phyloP scores from a whole-genome alignment of 345 rosid species.

The Orychophragmus violaceus region DNA sequence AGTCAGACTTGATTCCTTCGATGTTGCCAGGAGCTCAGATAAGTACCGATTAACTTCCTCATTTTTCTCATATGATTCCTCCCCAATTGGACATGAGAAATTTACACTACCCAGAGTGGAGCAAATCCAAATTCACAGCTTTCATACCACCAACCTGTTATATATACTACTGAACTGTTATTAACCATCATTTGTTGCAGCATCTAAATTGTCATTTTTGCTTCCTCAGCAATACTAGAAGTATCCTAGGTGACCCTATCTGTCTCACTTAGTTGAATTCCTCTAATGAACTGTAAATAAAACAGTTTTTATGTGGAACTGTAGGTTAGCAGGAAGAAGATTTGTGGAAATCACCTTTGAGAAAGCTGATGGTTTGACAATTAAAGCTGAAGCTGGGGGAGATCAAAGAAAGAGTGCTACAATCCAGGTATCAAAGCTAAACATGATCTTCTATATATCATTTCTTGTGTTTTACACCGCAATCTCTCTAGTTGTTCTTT shows the following conservation, averaged over 20 bases:
- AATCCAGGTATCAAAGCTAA: slow-evolving; percentile 53
- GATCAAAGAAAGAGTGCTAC: slow-evolving; percentile 57
- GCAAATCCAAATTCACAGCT: too few relatives aligned
- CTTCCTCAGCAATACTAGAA: slow-evolving; percentile 68
- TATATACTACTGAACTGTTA: too few relatives aligned
- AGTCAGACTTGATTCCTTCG: too few relatives aligned
- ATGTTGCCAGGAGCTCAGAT: too few relatives aligned
- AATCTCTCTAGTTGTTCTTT: background rate
- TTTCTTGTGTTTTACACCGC: background rate
- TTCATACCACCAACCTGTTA: too few relatives aligned
- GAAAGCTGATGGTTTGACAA: slow-evolving; percentile 73
- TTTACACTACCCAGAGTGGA: too few relatives aligned
- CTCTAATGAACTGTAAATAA: background rate
- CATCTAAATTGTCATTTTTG: slow-evolving; percentile 87
- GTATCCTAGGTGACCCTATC: slow-evolving; percentile 59
- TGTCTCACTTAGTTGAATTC: background rate
- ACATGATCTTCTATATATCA: too few relatives aligned
- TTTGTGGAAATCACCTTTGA: slow-evolving; percentile 64
- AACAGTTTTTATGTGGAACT: too few relatives aligned
- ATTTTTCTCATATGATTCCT: too few relatives aligned
- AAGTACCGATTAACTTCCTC: too few relatives aligned
- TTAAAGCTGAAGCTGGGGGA: slow-evolving; percentile 75
- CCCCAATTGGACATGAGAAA: too few relatives aligned
- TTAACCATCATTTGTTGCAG: too few relatives aligned
- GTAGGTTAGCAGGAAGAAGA: slow-evolving; percentile 84